Base-by-base conservation (phyloP, 257 asterid species). In the Primulina tabacum region DNA sequence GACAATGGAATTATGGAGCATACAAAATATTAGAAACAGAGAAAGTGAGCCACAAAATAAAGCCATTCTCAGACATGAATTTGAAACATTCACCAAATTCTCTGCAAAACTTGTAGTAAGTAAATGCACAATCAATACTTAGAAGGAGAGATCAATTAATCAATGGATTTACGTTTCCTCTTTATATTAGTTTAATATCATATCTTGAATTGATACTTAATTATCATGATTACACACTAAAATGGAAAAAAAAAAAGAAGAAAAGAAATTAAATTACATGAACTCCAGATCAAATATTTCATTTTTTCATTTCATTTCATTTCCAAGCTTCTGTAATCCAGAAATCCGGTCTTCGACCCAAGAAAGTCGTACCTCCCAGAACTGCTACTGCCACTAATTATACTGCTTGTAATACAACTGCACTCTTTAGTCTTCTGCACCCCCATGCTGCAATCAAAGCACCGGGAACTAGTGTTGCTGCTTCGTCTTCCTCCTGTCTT, bases 371-470 rank as follows among this genome's bases (percentile, higher is more conserved):
- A 84, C 8, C 82, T 50, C 57, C 21, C 91, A 60, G 84, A 73
- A 43, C 26, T 76, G 33, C 38, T 65, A 7, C 28, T 60, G 8
- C 78, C 74, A 32, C 21, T 63, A 6, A 62, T 59, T 8, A 62
- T 14, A 26, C 35, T 67, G 43, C 40, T 43, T 4, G 55, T 33
- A 65, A 63, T 71, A 65, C 96, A 89, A 37, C 72, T 73, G 83
- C 97, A 87, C 28, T 77, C 80, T 34, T 74, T 76, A 53, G 83
- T 80, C 71, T 86, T 89, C 53, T 82, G 69, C 5, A 72, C 58
- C 7, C 84, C 84, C 1, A 73, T 55, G 38, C 87, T 85, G 82
- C 96, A 89, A 4, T 82, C 73, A 76, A 88, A 88, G 82, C 95
- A 88, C 80, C 80, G 7, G 34, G 18, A 4, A 60, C 50, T 43